Conservation (phyloP, 2,329 filamentous ascomycete species). For the Calonectria henricotiae region DNA sequence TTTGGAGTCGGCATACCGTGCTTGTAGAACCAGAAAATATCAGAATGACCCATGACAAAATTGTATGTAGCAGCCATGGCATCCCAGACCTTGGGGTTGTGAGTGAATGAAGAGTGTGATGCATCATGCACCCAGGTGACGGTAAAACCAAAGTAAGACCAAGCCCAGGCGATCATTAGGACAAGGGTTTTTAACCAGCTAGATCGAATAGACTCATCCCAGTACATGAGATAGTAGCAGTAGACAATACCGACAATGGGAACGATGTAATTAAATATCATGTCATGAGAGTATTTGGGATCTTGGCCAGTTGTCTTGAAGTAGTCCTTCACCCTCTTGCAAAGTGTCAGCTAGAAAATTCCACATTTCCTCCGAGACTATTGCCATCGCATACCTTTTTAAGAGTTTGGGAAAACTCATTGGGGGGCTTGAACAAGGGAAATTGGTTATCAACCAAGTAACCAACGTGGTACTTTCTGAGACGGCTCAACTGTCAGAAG, state of each 20-base stretch:
- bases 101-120: slow-evolving; percentile 7
- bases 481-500: not conserved
- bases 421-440: slow-evolving; percentile 12
- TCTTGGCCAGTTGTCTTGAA: slow-evolving; percentile 13
- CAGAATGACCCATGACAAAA: slow-evolving; percentile 11
- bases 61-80: slow-evolving; percentile 10
- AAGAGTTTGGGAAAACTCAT: slow-evolving; percentile 10
- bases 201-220: not conserved
- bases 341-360: not conserved
- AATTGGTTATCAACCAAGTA: slow-evolving; percentile 17
- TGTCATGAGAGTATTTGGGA: slow-evolving; percentile 22
- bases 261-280: slow-evolving; percentile 11
- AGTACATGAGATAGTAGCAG: slow-evolving; percentile 18
- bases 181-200: not conserved
- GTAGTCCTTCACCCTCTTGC: slow-evolving; percentile 8
- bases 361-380: not conserved
- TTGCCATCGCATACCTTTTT: not conserved
- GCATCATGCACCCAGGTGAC: slow-evolving; percentile 16
- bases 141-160: slow-evolving; percentile 9
- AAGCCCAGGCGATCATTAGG: not conserved
- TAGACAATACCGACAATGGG: slow-evolving; percentile 10
- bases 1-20: not conserved
- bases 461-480: slow-evolving; percentile 14
- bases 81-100: slow-evolving; percentile 11
- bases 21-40: slow-evolving; percentile 15